Base-by-base conservation (phyloP, 768 basidiomycete genomes). In the Xerocomellus amylosporus region DNA sequence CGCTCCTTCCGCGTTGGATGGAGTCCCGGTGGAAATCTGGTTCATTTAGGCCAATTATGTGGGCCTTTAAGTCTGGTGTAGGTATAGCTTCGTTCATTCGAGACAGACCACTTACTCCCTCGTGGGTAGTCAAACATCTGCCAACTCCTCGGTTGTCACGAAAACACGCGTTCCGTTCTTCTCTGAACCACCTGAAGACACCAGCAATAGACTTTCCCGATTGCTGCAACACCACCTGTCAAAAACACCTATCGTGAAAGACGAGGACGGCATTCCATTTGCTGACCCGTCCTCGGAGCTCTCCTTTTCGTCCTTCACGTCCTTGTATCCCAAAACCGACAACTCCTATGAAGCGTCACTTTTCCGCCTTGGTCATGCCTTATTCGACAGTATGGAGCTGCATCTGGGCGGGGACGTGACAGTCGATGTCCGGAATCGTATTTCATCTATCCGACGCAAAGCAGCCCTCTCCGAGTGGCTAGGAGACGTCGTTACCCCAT, bases 1-100 rank as follows among this genome's bases (percentile, higher is more conserved):
- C 82, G 93, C 17, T 91, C 90, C 13, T 97, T 93, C 70, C 80
- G 93, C 53, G 91, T 88, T 3, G 86, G 91, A 5, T 98, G 94
- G 93, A 92, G 95, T 19, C 87, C 90, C 1, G 79, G 82, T 36
- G 93, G 93, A 1, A 77, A 75, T 37, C 66, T 98, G 8, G 85
- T 86, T 12, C 87, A 92, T 69, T 69, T 88, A 12, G 94, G 92
- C n/a, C 76, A 77, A 46, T 72, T 96, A 58, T 87, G 89, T 71
- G 73, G 77, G 8, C 85, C 86, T 24, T 72, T 65, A 5, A 73
- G 76, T 48, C 72, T 75, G 46, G 59, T 73, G 89, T 89, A 64
- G 66, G 86, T 78, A 20, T 37, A 9, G 38, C 33, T 59, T 53
- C 14, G 1, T 51, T 44, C 28, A 38, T 54, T 33, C 43, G 57